Evolutionary conservation across 1,284 basidiomycete species (phyloP), one percentile per base, ranked within the genome.

Genomic region (Tilletia caries): DNA sequence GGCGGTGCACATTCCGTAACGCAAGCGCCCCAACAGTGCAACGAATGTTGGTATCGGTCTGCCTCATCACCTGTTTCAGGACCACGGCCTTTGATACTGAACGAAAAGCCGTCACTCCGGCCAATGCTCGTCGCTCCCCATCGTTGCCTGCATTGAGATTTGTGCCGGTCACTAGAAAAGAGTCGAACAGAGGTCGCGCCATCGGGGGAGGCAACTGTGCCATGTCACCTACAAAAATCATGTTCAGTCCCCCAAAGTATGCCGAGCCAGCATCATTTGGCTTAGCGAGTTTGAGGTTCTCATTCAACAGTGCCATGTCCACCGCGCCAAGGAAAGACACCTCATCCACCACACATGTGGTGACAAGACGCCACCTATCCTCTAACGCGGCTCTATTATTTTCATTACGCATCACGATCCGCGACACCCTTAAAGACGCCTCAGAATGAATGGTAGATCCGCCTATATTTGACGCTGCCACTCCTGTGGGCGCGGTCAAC

Each of bases 141-240:
- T 50, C 48, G 25, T 50, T 50, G 4, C 48, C 48, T 4, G 48
- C 48, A 50, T 50, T 50, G 20, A 27, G 4, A 20, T n/a, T 50
- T 27, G 5, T n/a, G 6, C 4, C 20, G 25, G 4, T 27, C 5
- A n/a, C 20, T n/a, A 50, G 20, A 50, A 6, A 6, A 27, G 48
- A 4, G 25, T 50, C 48, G 20, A 50, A 50, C 4, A 50, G 48
- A 6, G 48, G 48, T 6, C 48, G 5, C 4, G 48, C 5, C 48
- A 50, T 50, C 25, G 48, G 48, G 20, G 48, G 48, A 4, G 48
- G 48, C 5, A 50, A n/a, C 25, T 50, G 48, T 20, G 48, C 48
- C 48, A 50, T 50, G 48, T 50, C 48, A 18, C 48, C 48, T n/a
- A 50, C 48, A 50, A 50, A 50, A 18, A 50, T 50, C 48, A 50